Base-by-base conservation (phyloP, 176 grass and related monocot species). In the Avena insularis region DNA sequence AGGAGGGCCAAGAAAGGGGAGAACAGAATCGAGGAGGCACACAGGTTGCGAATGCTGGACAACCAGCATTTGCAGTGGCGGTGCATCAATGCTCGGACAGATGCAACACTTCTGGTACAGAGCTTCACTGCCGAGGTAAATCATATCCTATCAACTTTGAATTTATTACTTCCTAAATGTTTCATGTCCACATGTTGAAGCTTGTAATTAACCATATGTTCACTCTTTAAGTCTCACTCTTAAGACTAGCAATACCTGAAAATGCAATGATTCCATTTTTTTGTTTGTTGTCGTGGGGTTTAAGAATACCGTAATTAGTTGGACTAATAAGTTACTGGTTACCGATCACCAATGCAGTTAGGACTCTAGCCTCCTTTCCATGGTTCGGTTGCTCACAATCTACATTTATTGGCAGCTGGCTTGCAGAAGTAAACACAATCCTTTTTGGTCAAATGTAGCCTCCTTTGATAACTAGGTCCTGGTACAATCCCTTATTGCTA, bases 1-100 rank as follows among this genome's bases (percentile, higher is more conserved):
- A 99, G 97, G 81, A 99, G 97, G 77, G 90, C 94, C 0, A 99
- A 93, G 89, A 97, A 93, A 77, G 97, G 97, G 21, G 97, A 99
- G 61, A 94, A 86, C 90, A 86, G 92, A 79, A 97, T 99, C 45
- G 94, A 99, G 79, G 93, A 99, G 79, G 97, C 97, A 71, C 97
- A 99, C 83, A 90, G 83, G 75, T 81, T 96, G 81, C 89, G 97
- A 70, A 82, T 99, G 67, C 71, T 99, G 51, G 94, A 99, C 76
- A 99, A 94, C 77, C 79, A 81, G 61, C 87, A 96, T 87, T 86
- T 99, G 87, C 97, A 99, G 86, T 99, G 97, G 97, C 84, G 94
- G 38, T 99, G 89, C 40, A 92, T 94, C 66, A 96, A 94, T 86
- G 94, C 97, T 55, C 88, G 80, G 55, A 93, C 92, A 68, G 87